These are phyloP conservation scores for Aspergillus ochraceus DNA, from an alignment of 2,329 filamentous ascomycete species.

Conservation along the genomic window DNA sequence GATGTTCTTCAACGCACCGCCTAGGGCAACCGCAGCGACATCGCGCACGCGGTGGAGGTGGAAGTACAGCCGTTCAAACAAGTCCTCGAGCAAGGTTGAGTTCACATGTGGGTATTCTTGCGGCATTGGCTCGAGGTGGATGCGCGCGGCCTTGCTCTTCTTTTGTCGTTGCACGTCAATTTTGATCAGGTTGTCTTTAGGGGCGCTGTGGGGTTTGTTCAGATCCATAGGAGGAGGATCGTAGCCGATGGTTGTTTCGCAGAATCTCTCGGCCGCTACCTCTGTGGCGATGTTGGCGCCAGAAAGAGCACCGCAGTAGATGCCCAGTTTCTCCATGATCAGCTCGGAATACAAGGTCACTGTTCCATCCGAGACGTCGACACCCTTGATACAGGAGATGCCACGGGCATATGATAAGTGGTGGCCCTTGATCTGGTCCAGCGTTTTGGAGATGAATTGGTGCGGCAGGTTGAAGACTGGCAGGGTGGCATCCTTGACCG, in stretches of 20 bases:
- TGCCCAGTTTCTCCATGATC: slow-evolving; percentile 81
- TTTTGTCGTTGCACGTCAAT: slow-evolving; percentile 55
- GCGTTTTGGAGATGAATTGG: slow-evolving; percentile 44
- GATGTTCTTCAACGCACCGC: slow-evolving; percentile 90
- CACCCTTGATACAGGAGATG: slow-evolving; percentile 93
- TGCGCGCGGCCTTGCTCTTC: slow-evolving; percentile 63
- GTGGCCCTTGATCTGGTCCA: slow-evolving; percentile 75
- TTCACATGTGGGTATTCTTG: slow-evolving; percentile 77
- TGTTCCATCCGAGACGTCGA: slow-evolving; percentile 79
- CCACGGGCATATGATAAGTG: slow-evolving; percentile 84
- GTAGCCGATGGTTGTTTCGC: slow-evolving; percentile 91
- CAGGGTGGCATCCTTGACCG: slow-evolving; percentile 78
- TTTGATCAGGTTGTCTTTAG: slow-evolving; percentile 41
- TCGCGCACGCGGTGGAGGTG: slow-evolving; percentile 86
- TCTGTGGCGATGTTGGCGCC: slow-evolving; percentile 91
- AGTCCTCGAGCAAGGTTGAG: slow-evolving; percentile 72
- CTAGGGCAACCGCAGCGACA: slow-evolving; percentile 49
- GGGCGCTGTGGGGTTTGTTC: slow-evolving; percentile 55
- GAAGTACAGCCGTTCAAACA: slow-evolving; percentile 93
- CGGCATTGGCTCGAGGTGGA: slow-evolving; percentile 70
- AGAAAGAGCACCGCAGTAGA: slow-evolving; percentile 89
- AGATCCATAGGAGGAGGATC: slow-evolving; percentile 84
- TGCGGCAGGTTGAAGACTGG: slow-evolving; percentile 95
- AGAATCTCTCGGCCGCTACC: slow-evolving; percentile 89
- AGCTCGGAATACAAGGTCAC: slow-evolving; percentile 86